Conservation (phyloP, 2,329 filamentous ascomycete genomes). For the Epichloe aotearoae region DNA sequence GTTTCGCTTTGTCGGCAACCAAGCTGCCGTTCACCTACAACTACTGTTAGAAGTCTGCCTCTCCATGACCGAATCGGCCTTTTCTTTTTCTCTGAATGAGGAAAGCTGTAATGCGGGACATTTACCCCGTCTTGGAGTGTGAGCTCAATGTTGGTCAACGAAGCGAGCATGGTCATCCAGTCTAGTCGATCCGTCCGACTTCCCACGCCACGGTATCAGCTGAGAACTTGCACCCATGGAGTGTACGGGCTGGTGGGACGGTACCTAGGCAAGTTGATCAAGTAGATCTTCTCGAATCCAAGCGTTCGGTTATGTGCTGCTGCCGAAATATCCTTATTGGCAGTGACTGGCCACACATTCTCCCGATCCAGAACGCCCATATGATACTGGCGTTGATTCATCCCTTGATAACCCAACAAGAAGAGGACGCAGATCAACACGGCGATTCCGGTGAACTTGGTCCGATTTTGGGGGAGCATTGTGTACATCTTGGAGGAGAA, state of each 20-base stretch:
- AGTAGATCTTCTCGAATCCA: constrained; percentile 2
- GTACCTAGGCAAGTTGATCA: background rate
- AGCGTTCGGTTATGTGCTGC: constrained; percentile 1
- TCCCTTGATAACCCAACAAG: background rate
- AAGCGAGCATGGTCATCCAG: constrained; percentile 1
- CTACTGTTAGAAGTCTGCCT: background rate
- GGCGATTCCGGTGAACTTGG: background rate
- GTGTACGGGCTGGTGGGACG: background rate
- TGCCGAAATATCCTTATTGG: background rate
- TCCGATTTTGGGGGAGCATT: background rate
- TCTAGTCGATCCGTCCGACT: constrained; percentile 3
- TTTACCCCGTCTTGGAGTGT: background rate
- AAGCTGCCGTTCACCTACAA: background rate
- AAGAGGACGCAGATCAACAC: background rate
- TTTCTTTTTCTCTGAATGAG: background rate
- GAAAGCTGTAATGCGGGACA: background rate
- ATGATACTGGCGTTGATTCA: background rate
- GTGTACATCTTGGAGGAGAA: too few species aligned
- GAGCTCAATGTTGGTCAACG: background rate
- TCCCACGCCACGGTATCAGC: background rate
- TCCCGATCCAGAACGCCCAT: too few species aligned
- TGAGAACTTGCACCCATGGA: too few species aligned
- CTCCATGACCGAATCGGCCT: too few species aligned
- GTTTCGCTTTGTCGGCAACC: background rate
- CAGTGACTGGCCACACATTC: background rate